phyloP scores from a whole-genome alignment of 306 rosid species.

The Cercis canadensis region DNA sequence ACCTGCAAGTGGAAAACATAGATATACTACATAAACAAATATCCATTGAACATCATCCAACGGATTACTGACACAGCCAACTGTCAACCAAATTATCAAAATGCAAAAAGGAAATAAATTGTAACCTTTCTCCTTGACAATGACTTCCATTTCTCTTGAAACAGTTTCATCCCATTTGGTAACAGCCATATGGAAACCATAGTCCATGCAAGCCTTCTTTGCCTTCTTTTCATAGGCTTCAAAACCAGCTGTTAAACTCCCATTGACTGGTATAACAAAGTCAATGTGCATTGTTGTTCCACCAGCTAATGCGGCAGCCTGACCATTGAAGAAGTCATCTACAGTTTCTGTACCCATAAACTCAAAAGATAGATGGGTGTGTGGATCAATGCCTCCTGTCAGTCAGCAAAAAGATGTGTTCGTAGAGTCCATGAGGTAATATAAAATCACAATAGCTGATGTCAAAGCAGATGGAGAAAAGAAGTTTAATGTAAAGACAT shows the following conservation, averaged over 20 bases:
- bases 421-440: conserved; percentile 10
- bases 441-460: background rate
- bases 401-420: conserved; percentile 35
- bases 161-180: conserved; percentile 89
- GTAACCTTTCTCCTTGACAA: conserved; percentile 89
- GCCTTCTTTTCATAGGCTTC: conserved; percentile 84
- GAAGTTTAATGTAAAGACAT: background rate
- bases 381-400: conserved; percentile 98
- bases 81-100: conserved; percentile 7
- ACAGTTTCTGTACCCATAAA: conserved; percentile 66
- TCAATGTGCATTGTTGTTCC: conserved; percentile 98
- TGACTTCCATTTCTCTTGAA: conserved; percentile 83
- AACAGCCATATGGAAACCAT: conserved; percentile 97
- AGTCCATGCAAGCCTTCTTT: conserved; percentile 85
- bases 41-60: conserved; percentile 21
- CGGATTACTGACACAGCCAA: background rate
- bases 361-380: conserved; percentile 79
- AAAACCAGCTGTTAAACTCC: conserved; percentile 76
- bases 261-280: conserved; percentile 78
- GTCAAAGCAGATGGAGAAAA: background rate
- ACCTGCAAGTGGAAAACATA: conserved; percentile 54
- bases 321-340: conserved; percentile 94
- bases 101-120: conserved; percentile 27
- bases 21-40: background rate
- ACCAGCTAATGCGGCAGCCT: conserved; percentile 98